A percentile compares a stretch with the other conserved stretches of the same genome.
Conservation (phyloP, 2,329 filamentous ascomycete genomes). For the Trichoderma semiorbis region DNA sequence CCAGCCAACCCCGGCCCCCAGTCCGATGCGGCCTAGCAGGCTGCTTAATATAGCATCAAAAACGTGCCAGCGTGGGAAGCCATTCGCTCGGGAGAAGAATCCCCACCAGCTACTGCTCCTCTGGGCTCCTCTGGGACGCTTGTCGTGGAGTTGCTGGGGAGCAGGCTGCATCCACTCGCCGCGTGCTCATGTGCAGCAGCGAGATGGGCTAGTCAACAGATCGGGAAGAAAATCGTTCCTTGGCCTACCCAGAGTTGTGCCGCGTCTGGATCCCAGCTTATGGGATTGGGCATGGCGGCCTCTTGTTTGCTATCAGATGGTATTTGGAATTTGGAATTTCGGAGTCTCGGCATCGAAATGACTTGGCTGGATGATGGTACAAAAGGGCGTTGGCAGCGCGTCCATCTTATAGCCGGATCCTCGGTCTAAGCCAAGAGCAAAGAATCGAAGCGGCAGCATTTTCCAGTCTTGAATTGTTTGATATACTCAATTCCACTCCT, state of each 20-base stretch:
- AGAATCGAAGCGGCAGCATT: neutral
- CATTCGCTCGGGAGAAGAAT: neutral
- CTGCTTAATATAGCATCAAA: slow-evolving; percentile 12
- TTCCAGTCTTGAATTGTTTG: neutral
- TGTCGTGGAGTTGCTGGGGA: neutral
- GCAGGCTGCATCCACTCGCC: neutral
- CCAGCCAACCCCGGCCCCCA: neutral
- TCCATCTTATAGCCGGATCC: neutral
- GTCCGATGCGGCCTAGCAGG: slow-evolving; percentile 1
- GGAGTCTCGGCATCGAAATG: neutral
- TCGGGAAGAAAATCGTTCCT: slow-evolving; percentile 6
- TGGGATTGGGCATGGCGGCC: neutral
- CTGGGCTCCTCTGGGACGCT: neutral
- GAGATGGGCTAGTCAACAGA: neutral
- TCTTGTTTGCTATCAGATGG: neutral
- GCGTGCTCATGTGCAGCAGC: neutral
- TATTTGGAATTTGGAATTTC: slow-evolving; percentile 13
- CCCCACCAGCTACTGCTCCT: neutral
- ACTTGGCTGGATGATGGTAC: neutral
- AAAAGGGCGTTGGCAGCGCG: neutral
- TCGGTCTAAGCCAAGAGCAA: neutral
- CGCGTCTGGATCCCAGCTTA: neutral
- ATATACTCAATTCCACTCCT: neutral
- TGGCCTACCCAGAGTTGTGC: neutral
- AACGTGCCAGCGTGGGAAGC: neutral